Conservation (phyloP, 129 eudicot species). For the Kitagawia praeruptora region DNA sequence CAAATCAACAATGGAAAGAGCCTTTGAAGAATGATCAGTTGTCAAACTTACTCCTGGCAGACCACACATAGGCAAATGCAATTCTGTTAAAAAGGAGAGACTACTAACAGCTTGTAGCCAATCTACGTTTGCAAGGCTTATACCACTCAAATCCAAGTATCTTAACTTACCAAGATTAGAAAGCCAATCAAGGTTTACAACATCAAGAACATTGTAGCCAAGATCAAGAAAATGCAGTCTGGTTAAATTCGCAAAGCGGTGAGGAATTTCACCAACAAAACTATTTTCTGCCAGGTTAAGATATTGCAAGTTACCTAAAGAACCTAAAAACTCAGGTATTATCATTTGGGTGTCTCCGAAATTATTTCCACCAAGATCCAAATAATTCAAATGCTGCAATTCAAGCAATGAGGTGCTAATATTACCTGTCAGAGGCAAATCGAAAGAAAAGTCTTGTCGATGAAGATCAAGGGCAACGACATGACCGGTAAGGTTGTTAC, state of each 20-base stretch:
- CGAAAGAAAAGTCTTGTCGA: neutral
- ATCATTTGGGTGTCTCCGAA: neutral
- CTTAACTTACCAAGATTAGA: slow-evolving; percentile 12
- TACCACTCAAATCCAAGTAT: slow-evolving; percentile 10
- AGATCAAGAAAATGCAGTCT: slow-evolving; percentile 19
- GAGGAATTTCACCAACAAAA: slow-evolving; percentile 15
- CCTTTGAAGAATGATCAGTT: slow-evolving; percentile 13
- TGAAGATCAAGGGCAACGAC: slow-evolving; percentile 14
- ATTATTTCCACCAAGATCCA: slow-evolving; percentile 18
- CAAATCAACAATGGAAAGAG: slow-evolving; percentile 15
- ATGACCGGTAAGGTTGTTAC: slow-evolving; percentile 12
- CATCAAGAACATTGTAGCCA: neutral
- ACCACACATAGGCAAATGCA: slow-evolving; percentile 13
- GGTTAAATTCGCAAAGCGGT: slow-evolving; percentile 13
- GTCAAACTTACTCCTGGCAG: neutral
- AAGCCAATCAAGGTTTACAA: slow-evolving; percentile 22
- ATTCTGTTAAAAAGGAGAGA: slow-evolving; percentile 16
- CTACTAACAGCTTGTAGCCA: slow-evolving; percentile 10
- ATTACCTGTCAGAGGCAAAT: slow-evolving; percentile 11
- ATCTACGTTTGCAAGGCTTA: slow-evolving; percentile 9
- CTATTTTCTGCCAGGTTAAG: slow-evolving; percentile 5
- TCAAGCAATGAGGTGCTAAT: slow-evolving; percentile 21
- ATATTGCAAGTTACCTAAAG: slow-evolving; percentile 7
- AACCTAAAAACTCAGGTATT: slow-evolving; percentile 19
- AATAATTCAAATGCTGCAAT: slow-evolving; percentile 13